Base-by-base conservation (phyloP, 2,329 filamentous ascomycete genomes). In the Neopestalotiopsis rosae region DNA sequence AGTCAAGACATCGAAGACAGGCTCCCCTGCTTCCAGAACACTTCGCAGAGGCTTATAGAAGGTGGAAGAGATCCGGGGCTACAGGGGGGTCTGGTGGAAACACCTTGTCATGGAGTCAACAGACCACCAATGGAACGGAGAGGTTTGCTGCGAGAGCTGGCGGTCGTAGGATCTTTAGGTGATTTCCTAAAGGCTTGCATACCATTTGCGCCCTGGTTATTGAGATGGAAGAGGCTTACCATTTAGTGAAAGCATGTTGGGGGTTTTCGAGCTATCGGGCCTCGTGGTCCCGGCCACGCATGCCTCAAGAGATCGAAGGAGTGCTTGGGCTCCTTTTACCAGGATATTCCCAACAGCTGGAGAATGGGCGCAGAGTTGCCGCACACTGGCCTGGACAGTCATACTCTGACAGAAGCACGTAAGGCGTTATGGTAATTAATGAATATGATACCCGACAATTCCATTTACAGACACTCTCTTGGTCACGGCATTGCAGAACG, bases 21-120 rank as follows among this genome's bases (percentile, higher is more conserved):
- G 88, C 86, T 0, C 92, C 92, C 1, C 77, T 95, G 61, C 87
- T 91, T 32, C 91, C 93, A 0, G 92, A 94, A 70, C 92, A 95
- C 79, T 79, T 95, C 61, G 85, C 92, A 24, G 92, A 95, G 78
- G 92, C 93, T 5, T 84, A 92, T 77, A 84, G 92, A 68, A 85
- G 92, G 63, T 92, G 93, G 78, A 91, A 88, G 76, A 79, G 86
- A 59, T 83, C 87, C 30, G 83, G 87, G 4, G 91, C 91, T 74
- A 90, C 90, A 42, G 89, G 89, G 0, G 89, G 88, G 2, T 85
- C 76, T 7, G 72, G 89, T 4, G 89, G 89, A 3, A 85, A 88
- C 72, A 82, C 90, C 71, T 83, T 86, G 72, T 77, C 90, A 14
- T 91, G 88, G 88, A 88, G 91, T 72, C 81, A 84, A 20, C 89